Conservation (phyloP, 257 asterid species). For the Eustoma russellianum region DNA sequence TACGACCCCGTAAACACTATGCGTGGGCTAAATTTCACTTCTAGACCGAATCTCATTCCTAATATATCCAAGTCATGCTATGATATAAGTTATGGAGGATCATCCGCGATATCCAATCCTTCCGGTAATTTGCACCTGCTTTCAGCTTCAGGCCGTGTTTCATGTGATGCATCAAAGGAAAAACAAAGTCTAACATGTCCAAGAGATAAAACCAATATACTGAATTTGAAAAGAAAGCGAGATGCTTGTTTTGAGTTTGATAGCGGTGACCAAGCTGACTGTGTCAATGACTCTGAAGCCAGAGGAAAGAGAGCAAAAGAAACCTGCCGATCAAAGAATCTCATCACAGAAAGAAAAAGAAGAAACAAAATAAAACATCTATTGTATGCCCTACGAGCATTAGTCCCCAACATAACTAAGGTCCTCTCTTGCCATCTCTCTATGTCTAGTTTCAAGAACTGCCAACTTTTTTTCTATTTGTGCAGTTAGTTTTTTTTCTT, state of each 20-base stretch:
- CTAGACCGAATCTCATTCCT: constrained; percentile 10
- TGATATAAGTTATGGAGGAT: constrained; percentile 50
- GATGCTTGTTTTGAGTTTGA: constrained; percentile 9
- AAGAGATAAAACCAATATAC: constrained; percentile 14
- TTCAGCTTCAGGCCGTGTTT: constrained; percentile 10
- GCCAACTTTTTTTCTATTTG: not conserved
- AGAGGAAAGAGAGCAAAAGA: constrained; percentile 31
- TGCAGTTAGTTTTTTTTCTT: not conserved
- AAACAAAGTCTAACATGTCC: constrained; percentile 18
- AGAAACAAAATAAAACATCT: constrained; percentile 69
- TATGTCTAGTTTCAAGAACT: not conserved
- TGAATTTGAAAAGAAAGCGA: constrained; percentile 19
- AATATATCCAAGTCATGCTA: constrained; percentile 20
- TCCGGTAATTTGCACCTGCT: constrained; percentile 26
- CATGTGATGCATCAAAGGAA: constrained; percentile 21
- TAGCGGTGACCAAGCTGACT: constrained; percentile 2
- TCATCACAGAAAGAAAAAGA: constrained; percentile 66
- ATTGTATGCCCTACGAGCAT: constrained; percentile 55
- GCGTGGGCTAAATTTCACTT: constrained; percentile 6
- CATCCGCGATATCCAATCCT: constrained; percentile 47
- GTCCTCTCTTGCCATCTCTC: constrained; percentile 17
- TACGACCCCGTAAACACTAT: constrained; percentile 12
- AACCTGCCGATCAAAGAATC: constrained; percentile 69
- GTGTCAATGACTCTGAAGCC: constrained; percentile 6
- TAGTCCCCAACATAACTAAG: constrained; percentile 85